Evolutionary conservation across 805 yeast species (phyloP), one percentile per base, ranked within the genome.

Genomic region (Metschnikowia dekortorum): DNA sequence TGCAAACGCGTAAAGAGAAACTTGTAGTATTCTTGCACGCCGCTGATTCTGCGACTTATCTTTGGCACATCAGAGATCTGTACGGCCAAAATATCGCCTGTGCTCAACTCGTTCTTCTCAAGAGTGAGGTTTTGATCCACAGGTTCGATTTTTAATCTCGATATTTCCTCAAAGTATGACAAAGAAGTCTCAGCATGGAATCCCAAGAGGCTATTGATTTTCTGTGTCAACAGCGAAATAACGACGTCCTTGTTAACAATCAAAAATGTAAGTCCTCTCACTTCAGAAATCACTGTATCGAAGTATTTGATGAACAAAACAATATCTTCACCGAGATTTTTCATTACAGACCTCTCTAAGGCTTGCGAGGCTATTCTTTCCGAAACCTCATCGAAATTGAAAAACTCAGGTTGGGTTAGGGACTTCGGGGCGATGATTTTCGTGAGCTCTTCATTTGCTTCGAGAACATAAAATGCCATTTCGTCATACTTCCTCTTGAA

Each of bases 191-290:
- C 58, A 2, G 65, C 60, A 13, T 64, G 63, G 46, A 76, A 69
- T 2, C 73, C 74, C 57, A 82, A 69, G 7, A 77, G 54, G 28
- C 62, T 55, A 47, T 71, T 72, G 8, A 85, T 49, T 1, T 70
- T 61, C 10, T 74, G 73, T 3, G 71, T 55, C 14, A 84, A 52
- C 2, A 67, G 61, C 0, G 70, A 68, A 6, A 84, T 64, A 0
- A 64, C 60, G 18, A 77, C 80, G 43, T 76, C 78, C 46, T 75
- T 76, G 10, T 75, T 65, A 1, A 86, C 82, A 16, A 74, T 66
- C 3, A 75, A 63, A 58, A 87, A 87, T 0, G 87, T 79, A 16
- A 86, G 67, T 1, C 96, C 96, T n/a, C 63, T 66, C n/a, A 89
- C 62, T 5, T 72, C 63, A 61, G 82, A 85, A 0, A 67, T 58